Conservation (phyloP, 768 basidiomycete species). For the Macrolepiota dolichaula region DNA sequence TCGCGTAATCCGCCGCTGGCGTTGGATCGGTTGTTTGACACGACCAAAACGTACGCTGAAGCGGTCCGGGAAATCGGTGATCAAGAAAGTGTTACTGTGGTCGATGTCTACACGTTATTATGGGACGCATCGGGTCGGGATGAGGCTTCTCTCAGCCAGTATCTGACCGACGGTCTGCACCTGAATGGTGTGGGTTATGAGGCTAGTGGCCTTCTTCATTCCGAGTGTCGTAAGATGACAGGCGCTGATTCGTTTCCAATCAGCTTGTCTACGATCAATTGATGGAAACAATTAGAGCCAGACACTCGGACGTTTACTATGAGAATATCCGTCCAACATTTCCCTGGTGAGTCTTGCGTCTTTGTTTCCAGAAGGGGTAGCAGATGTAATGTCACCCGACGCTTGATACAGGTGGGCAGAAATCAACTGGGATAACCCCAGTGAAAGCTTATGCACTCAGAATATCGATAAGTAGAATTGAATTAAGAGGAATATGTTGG, state of each 20-base stretch:
- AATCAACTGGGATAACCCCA: conserved; percentile 28
- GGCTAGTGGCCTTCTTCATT: conserved; percentile 36
- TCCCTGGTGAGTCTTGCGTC: conserved; percentile 45
- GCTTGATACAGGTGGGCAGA: conserved; percentile 31
- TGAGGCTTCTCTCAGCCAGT: conserved; percentile 47
- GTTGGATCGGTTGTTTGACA: conserved; percentile 60
- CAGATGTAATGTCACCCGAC: neutral
- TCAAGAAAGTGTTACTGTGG: conserved; percentile 52
- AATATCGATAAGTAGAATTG: conserved; percentile 6
- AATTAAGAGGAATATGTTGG: neutral
- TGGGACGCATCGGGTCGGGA: conserved; percentile 70
- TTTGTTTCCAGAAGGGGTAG: conserved; percentile 8
- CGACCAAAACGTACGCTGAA: conserved; percentile 66
- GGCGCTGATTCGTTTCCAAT: conserved; percentile 4
- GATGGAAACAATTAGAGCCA: conserved; percentile 48
- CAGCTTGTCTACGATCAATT: conserved; percentile 69
- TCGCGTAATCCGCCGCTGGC: conserved; percentile 45
- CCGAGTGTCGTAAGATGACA: neutral
- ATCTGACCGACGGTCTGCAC: conserved; percentile 78
- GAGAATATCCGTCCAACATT: conserved; percentile 59
- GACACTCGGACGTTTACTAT: conserved; percentile 68
- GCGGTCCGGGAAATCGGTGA: conserved; percentile 61
- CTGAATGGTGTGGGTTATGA: conserved; percentile 71
- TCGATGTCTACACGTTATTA: conserved; percentile 74
- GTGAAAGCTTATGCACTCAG: conserved; percentile 18